phyloP scores from a whole-genome alignment of 164 flowering plant species.

The Nelumbo lutea region DNA sequence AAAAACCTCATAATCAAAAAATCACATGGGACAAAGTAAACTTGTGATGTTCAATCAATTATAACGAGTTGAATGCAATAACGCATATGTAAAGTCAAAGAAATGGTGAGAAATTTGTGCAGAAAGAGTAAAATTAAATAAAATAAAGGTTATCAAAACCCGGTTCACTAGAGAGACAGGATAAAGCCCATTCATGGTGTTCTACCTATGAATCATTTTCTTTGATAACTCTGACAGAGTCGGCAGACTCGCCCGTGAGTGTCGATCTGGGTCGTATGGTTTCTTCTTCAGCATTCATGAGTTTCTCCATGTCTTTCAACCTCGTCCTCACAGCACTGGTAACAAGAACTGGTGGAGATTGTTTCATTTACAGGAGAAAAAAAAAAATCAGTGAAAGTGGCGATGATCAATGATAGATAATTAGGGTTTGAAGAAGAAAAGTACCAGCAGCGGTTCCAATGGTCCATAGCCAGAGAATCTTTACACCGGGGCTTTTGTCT shows the following conservation, averaged over 20 bases:
- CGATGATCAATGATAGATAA: neutral
- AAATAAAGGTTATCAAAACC: neutral
- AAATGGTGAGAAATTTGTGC: no score
- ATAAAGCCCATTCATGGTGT: neutral
- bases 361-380: neutral
- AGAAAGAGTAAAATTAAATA: no score
- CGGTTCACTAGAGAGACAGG: neutral
- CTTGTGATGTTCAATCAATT: neutral
- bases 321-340: constrained; percentile 46
- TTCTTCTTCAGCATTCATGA: constrained; percentile 27
- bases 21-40: neutral
- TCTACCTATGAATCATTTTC: constrained; percentile 16
- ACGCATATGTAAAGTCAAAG: no score
- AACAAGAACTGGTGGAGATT: constrained; percentile 35
- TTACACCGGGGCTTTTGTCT: constrained; percentile 59
- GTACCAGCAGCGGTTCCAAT: constrained; percentile 65
- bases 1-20: neutral
- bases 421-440: constrained; percentile 5
- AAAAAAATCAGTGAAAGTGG: neutral
- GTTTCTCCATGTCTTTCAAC: constrained; percentile 45
- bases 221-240: constrained; percentile 11
- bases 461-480: constrained; percentile 76
- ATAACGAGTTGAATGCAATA: neutral
- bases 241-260: constrained; percentile 7
- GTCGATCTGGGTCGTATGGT: constrained; percentile 10